These are phyloP conservation scores for Camptophora hylomeconis DNA, from an alignment of 2,329 filamentous ascomycete genomes.

Conservation along the genomic window DNA sequence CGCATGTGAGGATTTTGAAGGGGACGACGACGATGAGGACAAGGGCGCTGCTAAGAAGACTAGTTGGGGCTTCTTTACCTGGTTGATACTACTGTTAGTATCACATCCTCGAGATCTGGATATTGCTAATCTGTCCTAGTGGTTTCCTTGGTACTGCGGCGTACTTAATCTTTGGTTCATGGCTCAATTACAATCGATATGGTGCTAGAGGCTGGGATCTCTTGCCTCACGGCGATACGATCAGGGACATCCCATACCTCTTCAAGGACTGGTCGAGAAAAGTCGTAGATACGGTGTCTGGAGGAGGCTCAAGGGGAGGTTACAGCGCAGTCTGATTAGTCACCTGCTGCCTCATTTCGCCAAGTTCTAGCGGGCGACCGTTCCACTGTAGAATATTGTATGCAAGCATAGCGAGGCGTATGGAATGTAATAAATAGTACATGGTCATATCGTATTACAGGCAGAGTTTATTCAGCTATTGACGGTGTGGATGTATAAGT, in stretches of 20 bases:
- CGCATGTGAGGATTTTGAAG: constrained; percentile 55
- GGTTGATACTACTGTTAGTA: constrained; percentile 84
- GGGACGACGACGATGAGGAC: constrained; percentile 31
- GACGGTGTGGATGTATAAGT: too few relatives aligned
- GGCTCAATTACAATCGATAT: constrained; percentile 97
- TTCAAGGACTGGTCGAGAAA: constrained; percentile 75
- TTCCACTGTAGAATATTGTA: too few relatives aligned
- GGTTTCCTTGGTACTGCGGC: constrained; percentile 72
- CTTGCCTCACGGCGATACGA: constrained; percentile 79
- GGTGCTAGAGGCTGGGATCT: constrained; percentile 91
- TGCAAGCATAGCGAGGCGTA: too few relatives aligned
- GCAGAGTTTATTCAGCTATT: too few relatives aligned
- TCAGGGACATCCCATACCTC: constrained; percentile 84
- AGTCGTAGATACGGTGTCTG: constrained; percentile 72
- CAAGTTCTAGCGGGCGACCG: background rate
- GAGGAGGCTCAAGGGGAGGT: constrained; percentile 70
- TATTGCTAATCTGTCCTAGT: constrained; percentile 36
- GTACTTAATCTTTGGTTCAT: constrained; percentile 95
- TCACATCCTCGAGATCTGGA: constrained; percentile 6
- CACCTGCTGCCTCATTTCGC: too few relatives aligned
- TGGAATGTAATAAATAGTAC: too few relatives aligned
- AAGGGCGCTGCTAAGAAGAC: constrained; percentile 27
- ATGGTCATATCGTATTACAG: too few relatives aligned
- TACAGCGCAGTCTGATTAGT: constrained; percentile 76
- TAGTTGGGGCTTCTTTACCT: constrained; percentile 91